Evolutionary conservation across 352 stramenopile species (phyloP).

Genomic region (Pilasporangium apinafurcum): DNA sequence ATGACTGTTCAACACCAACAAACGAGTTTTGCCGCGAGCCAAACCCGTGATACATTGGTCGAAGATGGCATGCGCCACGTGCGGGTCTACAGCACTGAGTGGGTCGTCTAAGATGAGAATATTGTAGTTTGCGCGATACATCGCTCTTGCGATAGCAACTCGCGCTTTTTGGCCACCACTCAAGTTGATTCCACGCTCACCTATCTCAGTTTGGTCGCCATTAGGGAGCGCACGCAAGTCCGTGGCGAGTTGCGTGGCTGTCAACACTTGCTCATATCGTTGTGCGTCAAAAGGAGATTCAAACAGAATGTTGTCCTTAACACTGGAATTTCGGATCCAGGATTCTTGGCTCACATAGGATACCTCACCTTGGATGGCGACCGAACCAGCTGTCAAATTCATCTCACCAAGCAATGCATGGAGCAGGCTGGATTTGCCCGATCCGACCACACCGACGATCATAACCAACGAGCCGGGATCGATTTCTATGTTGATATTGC

Average conservation of each 20-base stretch:
- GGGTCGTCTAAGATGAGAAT: conserved; percentile 15
- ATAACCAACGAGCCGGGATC: conserved; percentile 44
- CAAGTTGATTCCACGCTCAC: conserved; percentile 93
- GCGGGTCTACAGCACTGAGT: conserved; percentile 90
- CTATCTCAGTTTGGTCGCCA: conserved; percentile 92
- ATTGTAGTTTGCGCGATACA: conserved; percentile 83
- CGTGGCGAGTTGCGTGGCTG: conserved; percentile 68
- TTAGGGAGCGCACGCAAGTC: conserved; percentile 84
- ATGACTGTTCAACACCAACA: conserved; percentile 91
- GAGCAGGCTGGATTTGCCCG: conserved; percentile 49
- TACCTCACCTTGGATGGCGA: conserved; percentile 10
- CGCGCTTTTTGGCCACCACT: conserved; percentile 90
- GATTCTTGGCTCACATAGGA: conserved; percentile 29
- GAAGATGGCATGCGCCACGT: conserved; percentile 93
- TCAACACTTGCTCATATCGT: conserved; percentile 40
- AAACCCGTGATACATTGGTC: conserved; percentile 74
- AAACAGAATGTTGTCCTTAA: conserved; percentile 33
- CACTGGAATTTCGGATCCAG: conserved; percentile 28
- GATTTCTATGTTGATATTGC: conserved; percentile 47
- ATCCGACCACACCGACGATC: conserved; percentile 46
- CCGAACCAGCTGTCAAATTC: conserved; percentile 6
- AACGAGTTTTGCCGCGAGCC: conserved; percentile 44
- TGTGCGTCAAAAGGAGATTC: conserved; percentile 12
- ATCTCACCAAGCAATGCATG: conserved; percentile 44
- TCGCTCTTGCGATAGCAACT: conserved; percentile 76